phyloP scores from a whole-genome alignment of 2,329 filamentous ascomycete species.

The Fusarium subglutinans region DNA sequence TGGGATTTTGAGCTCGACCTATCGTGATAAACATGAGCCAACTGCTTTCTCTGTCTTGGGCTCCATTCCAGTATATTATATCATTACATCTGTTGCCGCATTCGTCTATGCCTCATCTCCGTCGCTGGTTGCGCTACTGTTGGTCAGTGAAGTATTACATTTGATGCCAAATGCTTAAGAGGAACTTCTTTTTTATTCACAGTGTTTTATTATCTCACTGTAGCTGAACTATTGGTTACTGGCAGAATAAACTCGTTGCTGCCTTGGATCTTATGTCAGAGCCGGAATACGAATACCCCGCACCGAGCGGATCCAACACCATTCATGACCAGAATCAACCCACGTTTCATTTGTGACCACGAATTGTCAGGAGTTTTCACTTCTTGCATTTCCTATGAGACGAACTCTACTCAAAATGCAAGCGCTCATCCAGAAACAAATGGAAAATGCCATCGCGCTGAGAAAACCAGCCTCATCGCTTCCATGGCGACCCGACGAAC shows the following conservation, averaged over 20 bases:
- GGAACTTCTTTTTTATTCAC: accelerated
- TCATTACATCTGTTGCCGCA: not conserved
- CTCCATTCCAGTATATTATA: not conserved
- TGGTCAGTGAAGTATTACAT: no score
- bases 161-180: not conserved
- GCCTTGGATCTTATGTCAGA: not conserved
- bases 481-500: not conserved
- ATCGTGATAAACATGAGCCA: not conserved
- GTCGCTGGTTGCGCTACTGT: no score
- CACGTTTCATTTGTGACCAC: not conserved
- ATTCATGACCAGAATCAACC: no score
- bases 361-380: accelerated
- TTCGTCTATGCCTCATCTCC: not conserved
- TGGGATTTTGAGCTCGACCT: conserved; percentile 32
- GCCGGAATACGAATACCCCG: conserved; percentile 5
- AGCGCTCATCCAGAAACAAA: not conserved
- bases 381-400: not conserved
- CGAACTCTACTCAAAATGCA: not conserved
- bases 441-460: not conserved
- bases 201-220: accelerated
- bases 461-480: not conserved
- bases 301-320: not conserved
- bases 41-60: not conserved
- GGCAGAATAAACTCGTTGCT: not conserved
- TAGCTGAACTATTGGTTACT: not conserved